Conservation (phyloP, 2,329 filamentous ascomycete species). For the Boeremia lycopersici region DNA sequence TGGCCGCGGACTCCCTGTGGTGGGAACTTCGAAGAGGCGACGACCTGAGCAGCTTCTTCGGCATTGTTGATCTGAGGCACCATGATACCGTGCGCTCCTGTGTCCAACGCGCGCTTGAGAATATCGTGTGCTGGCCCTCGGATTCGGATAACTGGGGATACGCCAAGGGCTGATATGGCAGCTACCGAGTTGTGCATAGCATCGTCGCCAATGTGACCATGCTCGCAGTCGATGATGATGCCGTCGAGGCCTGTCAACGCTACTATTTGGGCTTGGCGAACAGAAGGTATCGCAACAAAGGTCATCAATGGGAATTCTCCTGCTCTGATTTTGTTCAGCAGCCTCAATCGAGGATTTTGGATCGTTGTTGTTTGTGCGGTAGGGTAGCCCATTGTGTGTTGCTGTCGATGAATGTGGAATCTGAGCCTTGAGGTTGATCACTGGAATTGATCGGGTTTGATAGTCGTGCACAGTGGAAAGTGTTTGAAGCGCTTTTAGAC, state of each 20-base stretch:
- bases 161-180: slow-evolving; percentile 61
- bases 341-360: slow-evolving; percentile 50
- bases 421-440: not conserved
- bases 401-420: not conserved
- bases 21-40: slow-evolving; percentile 62
- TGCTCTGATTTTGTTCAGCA: slow-evolving; percentile 53
- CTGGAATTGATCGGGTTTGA: too few relatives aligned
- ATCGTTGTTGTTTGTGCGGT: slow-evolving; percentile 23
- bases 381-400: slow-evolving; percentile 14
- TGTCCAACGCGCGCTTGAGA: slow-evolving; percentile 62
- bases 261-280: slow-evolving; percentile 59
- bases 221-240: slow-evolving; percentile 67
- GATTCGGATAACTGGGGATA: slow-evolving; percentile 63
- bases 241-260: slow-evolving; percentile 70
- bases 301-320: slow-evolving; percentile 55
- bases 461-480: too few relatives aligned
- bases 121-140: slow-evolving; percentile 54
- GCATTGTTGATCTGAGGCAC: slow-evolving; percentile 62
- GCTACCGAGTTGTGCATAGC: slow-evolving; percentile 65
- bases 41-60: slow-evolving; percentile 51
- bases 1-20: slow-evolving; percentile 61
- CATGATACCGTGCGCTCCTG: slow-evolving; percentile 63
- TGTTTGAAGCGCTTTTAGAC: too few relatives aligned
- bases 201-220: slow-evolving; percentile 61
- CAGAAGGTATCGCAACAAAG: slow-evolving; percentile 56